A percentile compares a stretch with the other conserved stretches of the same genome.
phyloP scores from a whole-genome alignment of 2,329 filamentous ascomycete species.

The Aspergillus phoenicis region DNA sequence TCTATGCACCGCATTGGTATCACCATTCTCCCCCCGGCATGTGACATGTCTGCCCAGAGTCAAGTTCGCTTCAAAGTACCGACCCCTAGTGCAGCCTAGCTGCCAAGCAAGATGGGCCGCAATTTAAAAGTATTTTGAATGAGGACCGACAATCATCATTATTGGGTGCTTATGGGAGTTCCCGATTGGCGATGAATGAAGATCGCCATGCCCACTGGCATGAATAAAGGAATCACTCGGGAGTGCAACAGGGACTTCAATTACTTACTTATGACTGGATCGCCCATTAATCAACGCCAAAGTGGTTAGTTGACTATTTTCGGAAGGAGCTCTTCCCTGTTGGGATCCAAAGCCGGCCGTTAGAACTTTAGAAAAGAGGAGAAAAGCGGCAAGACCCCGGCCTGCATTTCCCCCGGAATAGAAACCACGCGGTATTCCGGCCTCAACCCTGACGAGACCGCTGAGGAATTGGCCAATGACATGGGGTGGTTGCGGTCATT shows the following conservation, averaged over 20 bases:
- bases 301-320: background rate
- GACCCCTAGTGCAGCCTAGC: background rate
- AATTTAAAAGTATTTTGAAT: background rate
- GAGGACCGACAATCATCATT: background rate
- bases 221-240: background rate
- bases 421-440: conserved; percentile 4
- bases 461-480: background rate
- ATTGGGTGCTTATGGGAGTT: conserved; percentile 2
- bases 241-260: background rate
- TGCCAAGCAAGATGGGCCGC: background rate
- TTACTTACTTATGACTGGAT: background rate
- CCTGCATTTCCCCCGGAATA: conserved; percentile 1
- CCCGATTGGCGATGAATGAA: background rate
- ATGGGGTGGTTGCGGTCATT: background rate
- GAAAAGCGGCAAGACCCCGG: background rate
- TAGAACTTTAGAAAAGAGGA: background rate
- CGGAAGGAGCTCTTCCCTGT: background rate
- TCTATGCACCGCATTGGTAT: background rate
- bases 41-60: background rate
- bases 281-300: background rate
- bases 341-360: background rate
- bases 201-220: background rate
- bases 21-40: background rate
- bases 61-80: background rate
- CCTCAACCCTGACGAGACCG: background rate